Evolutionary conservation across 2,329 filamentous ascomycete species (phyloP), one percentile per base, ranked within the genome.

Genomic region (Epichloe aotearoae): DNA sequence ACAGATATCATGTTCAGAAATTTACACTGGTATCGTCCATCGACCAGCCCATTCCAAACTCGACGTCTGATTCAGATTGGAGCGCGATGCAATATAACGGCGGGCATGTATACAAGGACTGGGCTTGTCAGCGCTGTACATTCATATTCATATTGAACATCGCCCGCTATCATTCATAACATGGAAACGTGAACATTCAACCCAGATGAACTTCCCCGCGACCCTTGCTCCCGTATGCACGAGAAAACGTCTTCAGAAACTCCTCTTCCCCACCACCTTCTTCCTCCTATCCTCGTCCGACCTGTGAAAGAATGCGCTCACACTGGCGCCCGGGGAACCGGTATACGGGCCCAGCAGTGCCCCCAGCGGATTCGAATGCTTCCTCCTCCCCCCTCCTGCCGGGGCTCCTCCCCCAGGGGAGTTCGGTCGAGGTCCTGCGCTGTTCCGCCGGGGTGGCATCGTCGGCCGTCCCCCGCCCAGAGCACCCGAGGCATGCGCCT

Each of bases 241-340:
- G 6, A 26, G 26, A 19, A 44, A 44, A 44, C 6, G 26, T 30
- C 5, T 20, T 51, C 54, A 73, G 53, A 74, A 73, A 56, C 72
- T 75, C 51, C 70, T 66, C 66, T 74, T 75, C 51, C 68, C 65
- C 47, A 30, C 8, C 17, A 68, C 56, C 62, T 71, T 68, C 59
- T 69, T 69, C 47, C 64, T 61, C 52, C 66, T 69, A 17, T 66
- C 64, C 56, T 71, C 60, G 53, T 67, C 67, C 53, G 51, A 61
- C 51, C 54, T 61, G 52, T 56, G 58, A 59, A 71, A 69, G 62
- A 74, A 75, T 46, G 66, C 70, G 56, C 66, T 75, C 56, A 66
- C 70, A 47, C 64, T 75, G 46, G 70, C 45, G 7, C 45, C 33
- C 45, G 33, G 17, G 10, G 34, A 14, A 4, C 34, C 45, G 10